Evolutionary conservation across 2,329 filamentous ascomycete genomes (phyloP).

Genomic region (Celoporthe dispersa): DNA sequence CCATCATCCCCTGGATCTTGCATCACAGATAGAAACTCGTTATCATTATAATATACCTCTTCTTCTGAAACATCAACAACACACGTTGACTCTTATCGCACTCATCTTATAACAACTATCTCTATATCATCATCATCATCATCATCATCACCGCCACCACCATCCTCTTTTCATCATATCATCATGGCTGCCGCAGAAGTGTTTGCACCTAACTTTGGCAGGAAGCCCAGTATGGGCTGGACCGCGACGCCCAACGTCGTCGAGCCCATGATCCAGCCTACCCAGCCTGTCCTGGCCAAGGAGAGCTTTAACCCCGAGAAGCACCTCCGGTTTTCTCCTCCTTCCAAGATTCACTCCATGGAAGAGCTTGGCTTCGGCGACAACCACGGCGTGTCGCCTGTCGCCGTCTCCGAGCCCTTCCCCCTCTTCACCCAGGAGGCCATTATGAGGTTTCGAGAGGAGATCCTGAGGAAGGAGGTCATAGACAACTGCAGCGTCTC

Average conservation of each 20-base stretch:
- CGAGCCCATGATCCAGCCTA: conserved; percentile 8
- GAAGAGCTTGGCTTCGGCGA: conserved; percentile 61
- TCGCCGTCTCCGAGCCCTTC: conserved; percentile 69
- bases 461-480: conserved; percentile 63
- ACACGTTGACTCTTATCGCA: background rate
- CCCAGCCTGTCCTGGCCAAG: background rate
- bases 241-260: conserved; percentile 10
- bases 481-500: conserved; percentile 60
- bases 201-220: conserved; percentile 16
- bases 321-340: conserved; percentile 58
- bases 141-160: background rate
- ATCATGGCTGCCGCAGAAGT: conserved; percentile 19
- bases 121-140: background rate
- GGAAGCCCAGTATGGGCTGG: conserved; percentile 16
- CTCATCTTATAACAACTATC: background rate
- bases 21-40: background rate
- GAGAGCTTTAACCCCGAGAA: conserved; percentile 38
- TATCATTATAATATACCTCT: conserved; percentile 7
- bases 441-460: conserved; percentile 63
- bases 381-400: conserved; percentile 61
- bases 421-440: conserved; percentile 65
- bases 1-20: background rate
- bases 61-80: background rate
- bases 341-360: conserved; percentile 61
- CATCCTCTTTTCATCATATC: background rate